Conservation (phyloP, 257 asterid species). For the Asclepias syriaca region DNA sequence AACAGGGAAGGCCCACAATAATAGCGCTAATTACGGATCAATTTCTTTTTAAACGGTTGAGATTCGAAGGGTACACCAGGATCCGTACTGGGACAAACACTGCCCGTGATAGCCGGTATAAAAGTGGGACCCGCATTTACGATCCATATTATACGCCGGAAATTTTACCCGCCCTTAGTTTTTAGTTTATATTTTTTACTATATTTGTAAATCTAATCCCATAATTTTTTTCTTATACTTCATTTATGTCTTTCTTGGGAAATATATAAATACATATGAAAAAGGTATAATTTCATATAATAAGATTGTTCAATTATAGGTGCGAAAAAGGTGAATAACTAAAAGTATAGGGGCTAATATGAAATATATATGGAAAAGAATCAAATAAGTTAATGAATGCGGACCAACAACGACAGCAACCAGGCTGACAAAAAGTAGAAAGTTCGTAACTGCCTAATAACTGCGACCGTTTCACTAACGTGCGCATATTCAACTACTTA, state of each 20-base stretch:
- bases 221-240: not conserved
- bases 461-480: conserved; percentile 19
- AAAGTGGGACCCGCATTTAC: conserved; percentile 17
- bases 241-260: not conserved
- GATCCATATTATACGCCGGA: conserved; percentile 45
- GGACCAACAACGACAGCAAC: conserved; percentile 25
- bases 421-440: conserved; percentile 27
- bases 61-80: conserved; percentile 21
- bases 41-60: conserved; percentile 21
- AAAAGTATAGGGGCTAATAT: not conserved
- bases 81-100: conserved; percentile 17
- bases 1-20: not conserved
- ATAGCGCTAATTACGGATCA: conserved; percentile 4
- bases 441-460: conserved; percentile 27
- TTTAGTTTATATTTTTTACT: not conserved
- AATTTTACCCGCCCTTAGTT: conserved; percentile 24
- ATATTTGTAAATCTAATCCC: not conserved
- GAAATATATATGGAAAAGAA: not conserved
- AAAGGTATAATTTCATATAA: too few relatives aligned
- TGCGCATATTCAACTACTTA: conserved; percentile 12
- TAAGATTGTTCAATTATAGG: not conserved
- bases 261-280: not conserved
- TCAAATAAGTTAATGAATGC: not conserved
- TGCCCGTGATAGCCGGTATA: conserved; percentile 42
- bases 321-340: not conserved